A percentile compares a stretch with the other conserved stretches of the same genome.
phyloP scores from a whole-genome alignment of 2,329 filamentous ascomycete genomes.

The Sphaerulina musiva region DNA sequence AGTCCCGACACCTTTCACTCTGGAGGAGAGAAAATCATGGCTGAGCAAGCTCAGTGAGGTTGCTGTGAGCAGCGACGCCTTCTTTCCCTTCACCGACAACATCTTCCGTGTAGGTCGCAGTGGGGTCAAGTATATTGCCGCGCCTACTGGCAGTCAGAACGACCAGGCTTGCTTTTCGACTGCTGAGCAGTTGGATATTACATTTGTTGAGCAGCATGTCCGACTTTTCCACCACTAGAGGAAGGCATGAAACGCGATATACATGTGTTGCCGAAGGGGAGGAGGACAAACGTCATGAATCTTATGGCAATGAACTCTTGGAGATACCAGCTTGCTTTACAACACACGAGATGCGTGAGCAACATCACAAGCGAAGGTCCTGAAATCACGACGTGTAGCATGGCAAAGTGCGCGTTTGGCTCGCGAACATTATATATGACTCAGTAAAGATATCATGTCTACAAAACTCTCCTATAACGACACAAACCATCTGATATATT shows the following conservation, averaged over 20 bases:
- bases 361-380: too few species aligned
- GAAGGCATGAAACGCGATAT: background rate
- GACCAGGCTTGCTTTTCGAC: constrained; percentile 77
- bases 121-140: constrained; percentile 92
- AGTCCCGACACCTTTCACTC: constrained; percentile 73
- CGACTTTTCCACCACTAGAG: constrained; percentile 88
- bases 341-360: background rate
- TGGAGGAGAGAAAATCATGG: constrained; percentile 81
- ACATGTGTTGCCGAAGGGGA: background rate
- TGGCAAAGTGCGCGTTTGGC: too few species aligned
- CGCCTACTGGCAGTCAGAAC: constrained; percentile 84
- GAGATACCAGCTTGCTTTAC: constrained; percentile 9
- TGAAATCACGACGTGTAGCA: too few species aligned
- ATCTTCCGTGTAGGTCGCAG: constrained; percentile 85
- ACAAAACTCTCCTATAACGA: too few species aligned
- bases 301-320: constrained; percentile 5
- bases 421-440: too few species aligned
- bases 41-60: constrained; percentile 73
- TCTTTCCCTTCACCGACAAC: constrained; percentile 99
- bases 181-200: constrained; percentile 84
- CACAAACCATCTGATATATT: too few species aligned
- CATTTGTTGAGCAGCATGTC: constrained; percentile 90
- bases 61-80: constrained; percentile 87
- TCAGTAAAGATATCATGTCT: too few species aligned
- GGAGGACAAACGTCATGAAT: constrained; percentile 1